phyloP scores from a whole-genome alignment of 257 asterid genomes.

The Verbascum thapsus region DNA sequence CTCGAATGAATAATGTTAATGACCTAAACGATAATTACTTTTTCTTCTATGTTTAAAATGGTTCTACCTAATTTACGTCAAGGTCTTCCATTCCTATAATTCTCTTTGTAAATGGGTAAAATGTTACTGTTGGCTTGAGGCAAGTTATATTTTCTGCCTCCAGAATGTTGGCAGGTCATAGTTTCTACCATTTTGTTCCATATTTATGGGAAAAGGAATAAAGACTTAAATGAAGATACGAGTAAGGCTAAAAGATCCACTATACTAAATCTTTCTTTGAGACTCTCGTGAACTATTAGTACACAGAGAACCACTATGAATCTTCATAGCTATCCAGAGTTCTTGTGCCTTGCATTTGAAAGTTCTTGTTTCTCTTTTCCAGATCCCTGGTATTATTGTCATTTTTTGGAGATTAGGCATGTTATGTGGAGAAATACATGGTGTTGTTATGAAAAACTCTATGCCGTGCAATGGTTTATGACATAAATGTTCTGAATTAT shows the following conservation, averaged over 20 bases:
- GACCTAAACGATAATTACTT: no score
- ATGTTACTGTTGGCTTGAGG: no score
- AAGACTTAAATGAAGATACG: background rate
- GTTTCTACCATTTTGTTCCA: no score
- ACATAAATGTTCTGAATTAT: constrained; percentile 14
- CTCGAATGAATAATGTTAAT: no score
- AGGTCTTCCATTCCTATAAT: no score
- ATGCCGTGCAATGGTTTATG: background rate
- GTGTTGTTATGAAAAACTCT: constrained; percentile 2
- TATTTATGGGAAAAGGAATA: no score
- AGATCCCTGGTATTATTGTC: constrained; percentile 1
- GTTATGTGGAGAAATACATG: constrained; percentile 10
- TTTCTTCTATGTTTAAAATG: no score
- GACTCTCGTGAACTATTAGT: constrained; percentile 1
- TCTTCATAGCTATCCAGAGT: constrained; percentile 5
- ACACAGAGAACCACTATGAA: constrained; percentile 1
- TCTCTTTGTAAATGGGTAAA: no score
- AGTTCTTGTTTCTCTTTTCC: constrained; percentile 8
- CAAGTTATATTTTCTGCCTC: no score
- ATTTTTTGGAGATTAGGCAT: background rate
- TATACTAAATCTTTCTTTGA: constrained; percentile 4
- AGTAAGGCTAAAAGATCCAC: background rate
- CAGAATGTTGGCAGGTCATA: no score
- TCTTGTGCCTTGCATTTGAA: constrained; percentile 23
- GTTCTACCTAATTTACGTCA: no score